phyloP scores from a whole-genome alignment of 2,329 filamentous ascomycete species.

The Trichophyton rubrum region DNA sequence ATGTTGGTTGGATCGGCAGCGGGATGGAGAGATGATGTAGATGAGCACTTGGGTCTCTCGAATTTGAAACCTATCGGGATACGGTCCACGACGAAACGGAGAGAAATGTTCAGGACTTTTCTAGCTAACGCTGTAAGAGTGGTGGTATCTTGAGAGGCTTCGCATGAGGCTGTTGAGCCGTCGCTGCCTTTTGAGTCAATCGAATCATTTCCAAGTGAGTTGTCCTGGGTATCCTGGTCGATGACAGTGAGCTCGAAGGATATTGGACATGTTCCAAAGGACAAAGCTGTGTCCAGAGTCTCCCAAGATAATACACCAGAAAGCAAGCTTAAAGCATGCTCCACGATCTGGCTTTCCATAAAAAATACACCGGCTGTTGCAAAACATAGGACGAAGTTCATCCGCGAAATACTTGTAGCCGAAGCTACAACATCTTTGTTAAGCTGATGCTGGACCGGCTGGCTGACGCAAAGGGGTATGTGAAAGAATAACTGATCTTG shows the following conservation, averaged over 20 bases:
- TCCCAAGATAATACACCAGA: constrained; percentile 19
- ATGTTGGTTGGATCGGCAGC: constrained; percentile 8
- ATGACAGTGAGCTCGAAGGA: constrained; percentile 15
- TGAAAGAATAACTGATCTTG: constrained; percentile 10
- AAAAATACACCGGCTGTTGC: constrained; percentile 23
- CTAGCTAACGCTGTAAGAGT: constrained; percentile 9
- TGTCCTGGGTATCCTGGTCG: neutral
- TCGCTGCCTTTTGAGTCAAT: constrained; percentile 2
- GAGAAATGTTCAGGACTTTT: constrained; percentile 13
- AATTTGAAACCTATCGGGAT: constrained; percentile 18
- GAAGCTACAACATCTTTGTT: constrained; percentile 5
- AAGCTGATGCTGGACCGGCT: neutral
- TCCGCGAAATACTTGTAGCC: constrained; percentile 14
- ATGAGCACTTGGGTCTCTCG: constrained; percentile 15
- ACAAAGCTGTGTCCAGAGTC: constrained; percentile 20
- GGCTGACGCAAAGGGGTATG: constrained; percentile 13
- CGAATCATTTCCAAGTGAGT: constrained; percentile 2
- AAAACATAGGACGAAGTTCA: constrained; percentile 24
- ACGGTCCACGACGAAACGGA: constrained; percentile 18
- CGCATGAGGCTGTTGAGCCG: neutral
- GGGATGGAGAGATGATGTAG: constrained; percentile 6
- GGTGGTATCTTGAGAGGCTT: constrained; percentile 2
- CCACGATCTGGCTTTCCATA: constrained; percentile 15
- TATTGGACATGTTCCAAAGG: constrained; percentile 18
- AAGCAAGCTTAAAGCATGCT: constrained; percentile 19